Base-by-base conservation (phyloP, 352 stramenopile species). In the Phytopythium delawarense region DNA sequence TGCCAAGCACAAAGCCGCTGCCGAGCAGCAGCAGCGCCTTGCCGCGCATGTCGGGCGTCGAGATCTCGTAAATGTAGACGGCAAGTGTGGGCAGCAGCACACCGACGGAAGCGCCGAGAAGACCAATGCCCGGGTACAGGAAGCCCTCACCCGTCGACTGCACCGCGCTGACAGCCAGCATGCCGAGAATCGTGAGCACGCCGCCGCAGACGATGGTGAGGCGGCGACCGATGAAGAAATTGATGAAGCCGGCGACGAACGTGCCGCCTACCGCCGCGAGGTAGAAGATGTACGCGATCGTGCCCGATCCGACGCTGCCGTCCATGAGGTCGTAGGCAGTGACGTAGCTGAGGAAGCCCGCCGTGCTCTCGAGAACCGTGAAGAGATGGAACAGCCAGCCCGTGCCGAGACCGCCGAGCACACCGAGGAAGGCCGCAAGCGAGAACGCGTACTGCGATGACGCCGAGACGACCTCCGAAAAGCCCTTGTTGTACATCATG, bases 401-500 rank as follows among this genome's bases (percentile, higher is more conserved):
- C 46, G 79, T 89, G 46, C 81, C 84, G 34, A 77, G 69, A 25
- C 86, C 86, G 9, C 82, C 82, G 21, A 92, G 59, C 20, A 88
- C 68, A 3, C 86, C 86, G 68, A 93, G 89, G 62, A 91, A 88
- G 15, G 84, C 78, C 23, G 84, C 84, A 4, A 95, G 71, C 20
- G 82, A 92, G 61, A 95, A 91, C 23, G 86, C 86, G 62, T 95
- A 92, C 72, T 95, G 86, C 32, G 84, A 92, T 42, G 86, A 93
- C 7, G 84, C 86, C 45, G 86, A 95, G 21, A 95, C 75, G 20
- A 92, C 86, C 54, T 93, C 79, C 2, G 84, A 92, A 59, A 95
- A 95, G 40, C 84, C 84, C 75, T 95, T 88, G 69, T 95, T 95
- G 81, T 93, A 95, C 86, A 95, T 95, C 86, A 95, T 95, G 63